Percentiles rank a stretch among this genome's conserved stretches.
Evolutionary conservation across 2,329 filamentous ascomycete genomes (phyloP).

Genomic region (Passalora sequoiae): DNA sequence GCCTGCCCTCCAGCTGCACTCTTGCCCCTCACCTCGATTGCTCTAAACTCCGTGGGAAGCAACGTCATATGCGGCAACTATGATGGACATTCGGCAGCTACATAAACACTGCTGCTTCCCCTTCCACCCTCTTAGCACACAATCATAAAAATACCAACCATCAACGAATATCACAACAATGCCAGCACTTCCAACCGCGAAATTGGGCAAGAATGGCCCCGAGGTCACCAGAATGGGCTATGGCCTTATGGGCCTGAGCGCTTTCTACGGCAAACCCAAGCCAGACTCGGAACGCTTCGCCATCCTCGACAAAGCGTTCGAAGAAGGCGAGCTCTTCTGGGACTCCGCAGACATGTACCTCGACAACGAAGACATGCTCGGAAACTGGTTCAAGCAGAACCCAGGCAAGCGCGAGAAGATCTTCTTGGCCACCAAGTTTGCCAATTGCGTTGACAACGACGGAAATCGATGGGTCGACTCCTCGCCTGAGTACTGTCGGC

Average conservation of each 20-base stretch:
- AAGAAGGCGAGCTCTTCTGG: conserved; percentile 50
- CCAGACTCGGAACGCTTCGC: conserved; percentile 49
- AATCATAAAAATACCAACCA: conserved; percentile 10
- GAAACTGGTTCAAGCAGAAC: conserved; percentile 38
- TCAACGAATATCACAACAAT: conserved; percentile 21
- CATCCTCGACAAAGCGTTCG: conserved; percentile 49
- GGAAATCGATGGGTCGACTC: conserved; percentile 35
- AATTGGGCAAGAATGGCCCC: conserved; percentile 51
- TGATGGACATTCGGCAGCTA: no score
- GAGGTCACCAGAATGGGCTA: conserved; percentile 49
- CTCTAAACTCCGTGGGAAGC: no score
- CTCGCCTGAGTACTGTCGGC: conserved; percentile 38
- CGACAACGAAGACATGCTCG: conserved; percentile 44
- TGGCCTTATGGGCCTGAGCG: conserved; percentile 40
- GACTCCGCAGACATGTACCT: conserved; percentile 40
- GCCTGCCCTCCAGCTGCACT: no score
- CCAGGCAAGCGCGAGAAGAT: conserved; percentile 46
- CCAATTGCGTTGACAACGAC: conserved; percentile 38
- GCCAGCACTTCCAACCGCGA: conserved; percentile 39
- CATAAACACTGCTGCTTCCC: no score
- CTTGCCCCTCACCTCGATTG: no score
- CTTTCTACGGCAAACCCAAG: conserved; percentile 45
- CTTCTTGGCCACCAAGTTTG: conserved; percentile 53
- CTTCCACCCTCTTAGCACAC: no score
- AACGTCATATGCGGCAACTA: no score